A percentile compares a stretch with the other conserved stretches of the same genome.
Conservation (phyloP, 176 grass and related monocot species). For the Luzula sylvatica region DNA sequence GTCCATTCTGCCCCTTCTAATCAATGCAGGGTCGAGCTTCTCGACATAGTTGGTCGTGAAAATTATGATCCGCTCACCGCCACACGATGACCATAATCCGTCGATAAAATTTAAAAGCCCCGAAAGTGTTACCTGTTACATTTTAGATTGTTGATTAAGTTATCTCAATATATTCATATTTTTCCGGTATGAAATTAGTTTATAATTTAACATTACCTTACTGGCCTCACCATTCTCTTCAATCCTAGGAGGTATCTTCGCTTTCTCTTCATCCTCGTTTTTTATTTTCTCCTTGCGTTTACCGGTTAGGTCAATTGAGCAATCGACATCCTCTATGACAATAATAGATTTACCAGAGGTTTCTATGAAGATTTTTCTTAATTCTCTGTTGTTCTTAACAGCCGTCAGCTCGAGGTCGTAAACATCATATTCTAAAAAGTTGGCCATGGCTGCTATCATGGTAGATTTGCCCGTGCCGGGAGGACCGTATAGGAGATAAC, state of each 20-base stretch:
- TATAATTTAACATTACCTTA: conserved; percentile 2
- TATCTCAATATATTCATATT: too few species aligned
- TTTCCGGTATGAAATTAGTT: too few species aligned
- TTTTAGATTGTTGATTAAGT: too few species aligned
- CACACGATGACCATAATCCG: conserved; percentile 29
- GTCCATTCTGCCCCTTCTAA: conserved; percentile 39
- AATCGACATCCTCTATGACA: conserved; percentile 67
- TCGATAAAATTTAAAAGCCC: conserved; percentile 37
- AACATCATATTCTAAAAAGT: conserved; percentile 55
- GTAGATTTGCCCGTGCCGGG: conserved; percentile 69
- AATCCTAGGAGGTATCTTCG: background rate
- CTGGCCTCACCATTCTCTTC: conserved; percentile 2
- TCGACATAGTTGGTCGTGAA: conserved; percentile 35
- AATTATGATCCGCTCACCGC: conserved; percentile 23
- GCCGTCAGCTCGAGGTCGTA: conserved; percentile 60
- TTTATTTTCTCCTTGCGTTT: conserved; percentile 38
- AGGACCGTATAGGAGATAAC: conserved; percentile 32
- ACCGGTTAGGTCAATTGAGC: conserved; percentile 52
- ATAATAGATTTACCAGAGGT: conserved; percentile 59
- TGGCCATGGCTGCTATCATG: conserved; percentile 71
- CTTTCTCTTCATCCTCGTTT: background rate
- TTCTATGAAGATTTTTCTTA: conserved; percentile 68
- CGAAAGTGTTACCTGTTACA: conserved; percentile 20
- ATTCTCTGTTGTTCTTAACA: conserved; percentile 55
- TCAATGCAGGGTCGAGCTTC: conserved; percentile 30